Base-by-base conservation (phyloP, 371 early-diverging fungal species). In the Rhizopus delemar region DNA sequence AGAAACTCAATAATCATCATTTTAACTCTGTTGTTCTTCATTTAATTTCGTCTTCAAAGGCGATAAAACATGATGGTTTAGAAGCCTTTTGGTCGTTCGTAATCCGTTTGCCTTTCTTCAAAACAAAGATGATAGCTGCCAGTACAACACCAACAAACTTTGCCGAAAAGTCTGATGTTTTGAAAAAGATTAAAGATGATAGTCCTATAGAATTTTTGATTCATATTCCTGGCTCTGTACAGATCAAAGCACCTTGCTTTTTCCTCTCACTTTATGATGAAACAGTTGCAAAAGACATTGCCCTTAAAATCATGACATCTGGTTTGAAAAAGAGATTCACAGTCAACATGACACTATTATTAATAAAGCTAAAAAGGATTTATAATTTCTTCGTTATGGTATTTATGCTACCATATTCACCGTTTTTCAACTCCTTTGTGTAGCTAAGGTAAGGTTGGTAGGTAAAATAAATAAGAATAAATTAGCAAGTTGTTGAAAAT, bases 21-120 rank as follows among this genome's bases (percentile, higher is more conserved):
- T 53, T 53, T 13, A 6, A 1, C n/a, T 38, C 39, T 22, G n/a
- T 15, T 9, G 41, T 39, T 22, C 41, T 53, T 3, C 6, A 34
- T 35, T 13, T 51, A 35, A 34, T 51, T n/a, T 9, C 34, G 5
- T 51, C 51, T n/a, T 36, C 35, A 51, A 51, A 51, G 51, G 51
- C 51, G 9, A 51, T 51, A 51, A 51, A 51, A 31, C n/a, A 13
- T 29, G 35, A 51, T 6, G 11, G 35, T 33, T n/a, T 51, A 36
- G 51, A 51, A 51, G 33, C n/a, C 12, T 35, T 35, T n/a, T 51
- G 51, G 2, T 51, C n/a, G 0, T 3, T 51, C 0, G 5, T 51
- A 4, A 51, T 51, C 33, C 51, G 51, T n/a, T 51, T 51, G 13
- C 51, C 51, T 35, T 51, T 51, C 12, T 51, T n/a, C 35, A 32